These are phyloP conservation scores for Eucalyptus microcorys DNA, from an alignment of 345 rosid genomes.

Conservation along the genomic window DNA sequence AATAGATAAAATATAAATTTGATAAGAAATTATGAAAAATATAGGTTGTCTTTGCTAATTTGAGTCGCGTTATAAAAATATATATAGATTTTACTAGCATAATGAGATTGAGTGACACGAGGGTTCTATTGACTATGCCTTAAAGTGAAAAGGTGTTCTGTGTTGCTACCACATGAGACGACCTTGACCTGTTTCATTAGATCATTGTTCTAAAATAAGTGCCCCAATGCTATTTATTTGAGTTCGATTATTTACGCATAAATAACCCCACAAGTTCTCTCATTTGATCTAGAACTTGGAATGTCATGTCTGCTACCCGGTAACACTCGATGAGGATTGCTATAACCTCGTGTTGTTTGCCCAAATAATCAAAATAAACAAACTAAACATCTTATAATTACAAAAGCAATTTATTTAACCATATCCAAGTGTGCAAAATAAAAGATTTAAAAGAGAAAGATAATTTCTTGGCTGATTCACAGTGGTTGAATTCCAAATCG, in stretches of 20 bases:
- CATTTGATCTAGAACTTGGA: not conserved
- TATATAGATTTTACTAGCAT: not conserved
- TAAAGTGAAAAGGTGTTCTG: not conserved
- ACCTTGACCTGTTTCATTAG: not conserved
- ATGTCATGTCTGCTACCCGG: not conserved
- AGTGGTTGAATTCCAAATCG: not conserved
- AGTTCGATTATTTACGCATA: not conserved
- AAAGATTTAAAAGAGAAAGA: not conserved
- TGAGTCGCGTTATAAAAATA: rapidly evolving
- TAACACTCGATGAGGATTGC: not conserved
- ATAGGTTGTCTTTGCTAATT: rapidly evolving
- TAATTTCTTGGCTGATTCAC: not conserved
- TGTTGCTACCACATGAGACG: not conserved
- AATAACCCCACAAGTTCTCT: not conserved
- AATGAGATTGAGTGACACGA: not conserved
- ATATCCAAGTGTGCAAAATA: not conserved
- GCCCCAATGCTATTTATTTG: not conserved
- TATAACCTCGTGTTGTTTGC: rapidly evolving
- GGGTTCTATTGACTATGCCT: not conserved
- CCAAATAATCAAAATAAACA: not conserved
- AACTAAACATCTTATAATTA: not conserved
- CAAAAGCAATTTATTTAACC: not conserved
- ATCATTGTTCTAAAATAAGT: not conserved
- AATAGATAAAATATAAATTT: not conserved
- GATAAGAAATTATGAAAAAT: not conserved